Percentiles rank a stretch among this genome's conserved stretches.
Conservation (phyloP, 1,139 yeast species). For the Geotrichum macrosporum region DNA sequence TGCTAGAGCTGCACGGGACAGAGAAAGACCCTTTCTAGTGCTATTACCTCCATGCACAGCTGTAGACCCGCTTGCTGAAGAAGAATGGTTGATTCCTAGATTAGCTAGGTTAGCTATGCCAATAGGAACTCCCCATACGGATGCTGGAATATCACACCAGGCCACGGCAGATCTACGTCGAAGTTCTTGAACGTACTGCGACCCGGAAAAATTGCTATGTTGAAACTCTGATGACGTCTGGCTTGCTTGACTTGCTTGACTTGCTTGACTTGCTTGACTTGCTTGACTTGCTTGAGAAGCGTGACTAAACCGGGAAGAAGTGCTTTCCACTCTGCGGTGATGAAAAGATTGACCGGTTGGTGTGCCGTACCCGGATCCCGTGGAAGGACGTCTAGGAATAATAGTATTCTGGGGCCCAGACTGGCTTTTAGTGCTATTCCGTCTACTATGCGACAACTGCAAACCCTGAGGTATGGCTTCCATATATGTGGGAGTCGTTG, state of each 20-base stretch:
- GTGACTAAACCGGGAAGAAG: conserved; percentile 13
- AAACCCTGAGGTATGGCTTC: conserved; percentile 12
- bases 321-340: conserved; percentile 13
- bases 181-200: conserved; percentile 52
- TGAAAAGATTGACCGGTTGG: neutral
- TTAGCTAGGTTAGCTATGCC: conserved; percentile 47
- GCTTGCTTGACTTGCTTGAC: too few relatives aligned
- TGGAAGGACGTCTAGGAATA: neutral
- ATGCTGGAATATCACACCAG: conserved; percentile 49
- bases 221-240: conserved; percentile 14
- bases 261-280: too few relatives aligned
- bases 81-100: neutral
- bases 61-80: neutral
- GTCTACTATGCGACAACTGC: neutral
- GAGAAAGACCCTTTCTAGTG: conserved; percentile 26
- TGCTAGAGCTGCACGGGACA: conserved; percentile 39
- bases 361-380: conserved; percentile 1
- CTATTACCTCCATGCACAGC: neutral
- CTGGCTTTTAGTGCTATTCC: neutral
- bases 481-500: conserved; percentile 3
- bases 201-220: conserved; percentile 31
- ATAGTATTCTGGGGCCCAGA: neutral
- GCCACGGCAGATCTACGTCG: conserved; percentile 53
- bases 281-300: too few relatives aligned
- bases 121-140: conserved; percentile 59